These are phyloP conservation scores for Stephania yunnanensis DNA, from an alignment of 164 flowering plant genomes.

Conservation along the genomic window DNA sequence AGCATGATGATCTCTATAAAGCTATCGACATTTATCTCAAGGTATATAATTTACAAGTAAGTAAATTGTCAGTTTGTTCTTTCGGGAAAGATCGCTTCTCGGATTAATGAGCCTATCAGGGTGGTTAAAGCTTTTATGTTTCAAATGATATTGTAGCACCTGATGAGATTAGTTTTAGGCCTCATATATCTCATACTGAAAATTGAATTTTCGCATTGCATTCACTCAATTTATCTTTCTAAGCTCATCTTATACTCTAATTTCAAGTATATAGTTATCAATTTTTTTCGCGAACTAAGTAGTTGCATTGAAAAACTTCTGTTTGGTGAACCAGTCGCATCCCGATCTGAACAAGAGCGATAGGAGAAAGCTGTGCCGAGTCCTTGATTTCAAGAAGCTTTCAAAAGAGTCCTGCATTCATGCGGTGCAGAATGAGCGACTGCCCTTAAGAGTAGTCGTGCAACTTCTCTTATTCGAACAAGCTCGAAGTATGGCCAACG, in stretches of 20 bases:
- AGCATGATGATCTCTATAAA: conserved; percentile 86
- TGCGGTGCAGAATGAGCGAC: conserved; percentile 86
- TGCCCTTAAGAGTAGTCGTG: conserved; percentile 90
- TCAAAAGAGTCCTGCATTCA: conserved; percentile 82
- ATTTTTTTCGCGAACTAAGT: no score
- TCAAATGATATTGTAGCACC: not conserved
- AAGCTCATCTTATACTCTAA: not conserved
- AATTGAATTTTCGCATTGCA: not conserved
- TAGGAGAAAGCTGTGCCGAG: conserved; percentile 68
- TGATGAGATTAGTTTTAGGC: not conserved
- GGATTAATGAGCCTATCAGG: not conserved
- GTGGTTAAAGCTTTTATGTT: not conserved
- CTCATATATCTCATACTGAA: not conserved
- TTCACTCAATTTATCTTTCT: no score
- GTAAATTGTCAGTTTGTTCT: not conserved
- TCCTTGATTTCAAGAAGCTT: conserved; percentile 86
- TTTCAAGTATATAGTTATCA: not conserved
- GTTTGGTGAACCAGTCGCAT: conserved; percentile 44
- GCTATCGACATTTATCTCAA: conserved; percentile 56
- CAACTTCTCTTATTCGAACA: conserved; percentile 94
- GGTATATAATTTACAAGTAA: not conserved
- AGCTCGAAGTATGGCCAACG: conserved; percentile 33
- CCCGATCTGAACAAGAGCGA: conserved; percentile 71
- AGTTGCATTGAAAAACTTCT: not conserved
- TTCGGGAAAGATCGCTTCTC: not conserved